phyloP scores from a whole-genome alignment of 257 asterid species.

The Solanum paucissectum region DNA sequence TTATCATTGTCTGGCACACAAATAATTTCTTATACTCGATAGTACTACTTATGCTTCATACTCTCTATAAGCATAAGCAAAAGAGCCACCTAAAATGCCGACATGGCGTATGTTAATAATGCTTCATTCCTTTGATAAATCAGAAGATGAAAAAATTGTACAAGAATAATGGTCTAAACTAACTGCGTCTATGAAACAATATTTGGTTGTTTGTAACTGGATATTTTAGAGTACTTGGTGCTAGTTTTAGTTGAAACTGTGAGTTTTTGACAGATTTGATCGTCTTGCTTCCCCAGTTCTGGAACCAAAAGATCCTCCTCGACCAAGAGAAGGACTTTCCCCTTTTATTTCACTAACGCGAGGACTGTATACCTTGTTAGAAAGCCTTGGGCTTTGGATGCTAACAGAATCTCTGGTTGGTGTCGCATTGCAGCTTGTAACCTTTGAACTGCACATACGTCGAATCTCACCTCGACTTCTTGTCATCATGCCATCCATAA shows the following conservation, averaged over 20 bases:
- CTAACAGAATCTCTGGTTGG: constrained; percentile 5
- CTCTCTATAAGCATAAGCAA: neutral
- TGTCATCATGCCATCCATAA: constrained; percentile 7
- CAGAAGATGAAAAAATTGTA: neutral
- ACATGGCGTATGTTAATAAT: neutral
- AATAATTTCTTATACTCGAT: neutral
- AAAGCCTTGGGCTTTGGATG: neutral
- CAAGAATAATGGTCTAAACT: neutral
- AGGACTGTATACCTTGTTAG: constrained; percentile 7
- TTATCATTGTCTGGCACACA: neutral
- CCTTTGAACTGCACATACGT: constrained; percentile 6
- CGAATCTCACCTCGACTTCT: constrained; percentile 12
- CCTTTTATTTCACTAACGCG: constrained; percentile 2
- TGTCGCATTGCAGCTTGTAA: neutral
- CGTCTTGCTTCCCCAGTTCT: constrained; percentile 7
- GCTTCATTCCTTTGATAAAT: neutral
- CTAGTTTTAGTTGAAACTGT: neutral
- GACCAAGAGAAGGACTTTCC: neutral
- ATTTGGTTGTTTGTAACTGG: neutral
- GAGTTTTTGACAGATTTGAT: constrained; percentile 7
- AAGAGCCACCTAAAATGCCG: neutral
- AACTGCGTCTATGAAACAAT: neutral
- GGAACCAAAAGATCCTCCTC: constrained; percentile 10
- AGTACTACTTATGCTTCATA: neutral
- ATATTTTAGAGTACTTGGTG: neutral